phyloP scores from a whole-genome alignment of 257 asterid species.

The Gentiana macrophylla region DNA sequence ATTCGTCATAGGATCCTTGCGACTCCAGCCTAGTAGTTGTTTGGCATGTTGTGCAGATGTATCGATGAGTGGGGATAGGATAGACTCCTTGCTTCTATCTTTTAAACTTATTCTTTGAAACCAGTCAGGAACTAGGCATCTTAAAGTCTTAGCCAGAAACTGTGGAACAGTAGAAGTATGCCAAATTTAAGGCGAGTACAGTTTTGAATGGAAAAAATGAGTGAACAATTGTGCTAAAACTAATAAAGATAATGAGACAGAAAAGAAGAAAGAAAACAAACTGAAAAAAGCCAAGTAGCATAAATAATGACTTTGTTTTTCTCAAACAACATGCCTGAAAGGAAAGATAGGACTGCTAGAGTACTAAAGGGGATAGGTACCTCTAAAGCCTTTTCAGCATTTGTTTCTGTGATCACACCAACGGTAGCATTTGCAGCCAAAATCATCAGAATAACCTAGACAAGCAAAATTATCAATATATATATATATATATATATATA shows the following conservation, averaged over 20 bases:
- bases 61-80: too few species aligned
- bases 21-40: too few species aligned
- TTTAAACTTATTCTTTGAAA: too few species aligned
- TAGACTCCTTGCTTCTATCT: too few species aligned
- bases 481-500: too few species aligned
- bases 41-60: too few species aligned
- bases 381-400: constrained; percentile 99
- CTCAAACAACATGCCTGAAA: constrained; percentile 1
- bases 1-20: too few species aligned
- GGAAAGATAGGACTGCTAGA: not conserved
- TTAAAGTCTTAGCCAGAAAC: not conserved
- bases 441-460: constrained; percentile 90
- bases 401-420: constrained; percentile 97
- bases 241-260: not conserved
- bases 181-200: not conserved
- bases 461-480: constrained; percentile 6
- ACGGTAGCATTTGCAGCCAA: constrained; percentile 99
- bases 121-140: not conserved
- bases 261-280: not conserved
- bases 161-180: not conserved
- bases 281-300: not conserved
- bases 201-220: not conserved
- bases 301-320: not conserved
- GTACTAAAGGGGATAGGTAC: constrained; percentile 22
- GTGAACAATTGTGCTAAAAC: not conserved